Conservation (phyloP, 768 basidiomycete genomes). For the Cystofilobasidium ferigula region DNA sequence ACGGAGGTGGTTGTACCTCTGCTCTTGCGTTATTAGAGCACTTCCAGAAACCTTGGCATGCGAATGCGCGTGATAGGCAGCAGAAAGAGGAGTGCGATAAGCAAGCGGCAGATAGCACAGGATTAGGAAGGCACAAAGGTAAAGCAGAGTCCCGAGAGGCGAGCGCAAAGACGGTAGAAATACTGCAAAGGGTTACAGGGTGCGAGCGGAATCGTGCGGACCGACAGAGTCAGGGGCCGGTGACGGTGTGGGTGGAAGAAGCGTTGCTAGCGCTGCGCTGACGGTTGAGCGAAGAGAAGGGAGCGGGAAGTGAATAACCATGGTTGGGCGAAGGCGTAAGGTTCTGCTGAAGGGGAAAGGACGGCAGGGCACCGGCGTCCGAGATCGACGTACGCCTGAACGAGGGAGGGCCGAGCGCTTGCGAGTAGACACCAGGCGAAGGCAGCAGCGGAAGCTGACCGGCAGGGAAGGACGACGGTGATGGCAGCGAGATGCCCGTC, state of each 20-base stretch:
- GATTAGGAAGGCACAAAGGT: too few relatives aligned
- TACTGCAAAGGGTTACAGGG: too few relatives aligned
- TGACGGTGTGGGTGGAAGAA: not conserved
- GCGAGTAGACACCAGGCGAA: not conserved
- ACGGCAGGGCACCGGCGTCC: not conserved
- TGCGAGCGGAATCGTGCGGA: too few relatives aligned
- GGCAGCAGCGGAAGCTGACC: not conserved
- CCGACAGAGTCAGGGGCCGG: not conserved
- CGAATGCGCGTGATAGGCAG: too few relatives aligned
- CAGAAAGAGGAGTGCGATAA: too few relatives aligned
- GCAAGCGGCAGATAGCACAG: too few relatives aligned
- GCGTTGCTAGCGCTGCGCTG: conserved; percentile 1
- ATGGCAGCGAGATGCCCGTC: conserved; percentile 6
- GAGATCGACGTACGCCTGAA: not conserved
- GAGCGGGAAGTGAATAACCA: not conserved
- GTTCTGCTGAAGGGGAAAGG: not conserved
- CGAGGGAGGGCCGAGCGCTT: not conserved
- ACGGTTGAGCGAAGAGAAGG: not conserved
- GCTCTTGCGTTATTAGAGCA: too few relatives aligned
- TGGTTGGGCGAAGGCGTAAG: not conserved
- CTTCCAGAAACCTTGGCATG: too few relatives aligned
- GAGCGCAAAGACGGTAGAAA: too few relatives aligned
- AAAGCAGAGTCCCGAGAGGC: too few relatives aligned
- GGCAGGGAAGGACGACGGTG: not conserved
- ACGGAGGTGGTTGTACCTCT: too few relatives aligned